These are phyloP conservation scores for Epichloe typhina DNA, from an alignment of 2,329 filamentous ascomycete genomes.

Conservation along the genomic window DNA sequence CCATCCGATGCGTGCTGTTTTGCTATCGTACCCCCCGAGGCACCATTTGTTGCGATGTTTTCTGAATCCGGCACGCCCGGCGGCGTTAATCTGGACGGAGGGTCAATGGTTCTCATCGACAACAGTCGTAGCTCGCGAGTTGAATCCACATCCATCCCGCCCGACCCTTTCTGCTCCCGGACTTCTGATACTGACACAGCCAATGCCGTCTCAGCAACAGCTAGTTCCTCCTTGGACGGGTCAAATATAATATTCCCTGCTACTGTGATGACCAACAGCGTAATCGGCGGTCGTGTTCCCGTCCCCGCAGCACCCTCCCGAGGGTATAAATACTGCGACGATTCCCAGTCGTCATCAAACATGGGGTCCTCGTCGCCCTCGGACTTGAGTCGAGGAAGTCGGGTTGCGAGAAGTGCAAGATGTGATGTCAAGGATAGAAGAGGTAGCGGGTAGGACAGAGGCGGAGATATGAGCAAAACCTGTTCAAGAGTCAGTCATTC, in stretches of 20 bases:
- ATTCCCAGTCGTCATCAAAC: constrained; percentile 96
- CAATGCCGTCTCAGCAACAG: constrained; percentile 79
- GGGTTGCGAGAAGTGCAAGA: constrained; percentile 78
- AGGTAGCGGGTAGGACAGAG: constrained; percentile 83
- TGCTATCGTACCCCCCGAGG: constrained; percentile 24
- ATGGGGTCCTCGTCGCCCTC: constrained; percentile 90
- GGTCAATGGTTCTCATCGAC: constrained; percentile 60
- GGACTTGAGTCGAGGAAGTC: constrained; percentile 72
- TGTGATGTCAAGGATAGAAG: constrained; percentile 88
- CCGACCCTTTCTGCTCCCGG: constrained; percentile 10
- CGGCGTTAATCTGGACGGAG: constrained; percentile 58
- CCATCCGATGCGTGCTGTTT: constrained; percentile 29
- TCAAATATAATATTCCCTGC: constrained; percentile 89
- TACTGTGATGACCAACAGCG: constrained; percentile 77
- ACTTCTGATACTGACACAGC: constrained; percentile 64
- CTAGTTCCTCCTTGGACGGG: constrained; percentile 78
- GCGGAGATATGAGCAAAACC: constrained; percentile 88
- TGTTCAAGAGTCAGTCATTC: constrained; percentile 22
- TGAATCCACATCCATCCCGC: constrained; percentile 29
- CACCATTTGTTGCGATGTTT: constrained; percentile 39
- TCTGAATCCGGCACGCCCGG: constrained; percentile 54
- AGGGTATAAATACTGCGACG: constrained; percentile 64
- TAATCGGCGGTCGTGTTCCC: constrained; percentile 60
- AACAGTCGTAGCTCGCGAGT: constrained; percentile 43
- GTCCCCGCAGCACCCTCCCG: constrained; percentile 22